Evolutionary conservation across 2,329 filamentous ascomycete genomes (phyloP), one percentile per base, ranked within the genome.

Genomic region (Aspergillus alliaceus): DNA sequence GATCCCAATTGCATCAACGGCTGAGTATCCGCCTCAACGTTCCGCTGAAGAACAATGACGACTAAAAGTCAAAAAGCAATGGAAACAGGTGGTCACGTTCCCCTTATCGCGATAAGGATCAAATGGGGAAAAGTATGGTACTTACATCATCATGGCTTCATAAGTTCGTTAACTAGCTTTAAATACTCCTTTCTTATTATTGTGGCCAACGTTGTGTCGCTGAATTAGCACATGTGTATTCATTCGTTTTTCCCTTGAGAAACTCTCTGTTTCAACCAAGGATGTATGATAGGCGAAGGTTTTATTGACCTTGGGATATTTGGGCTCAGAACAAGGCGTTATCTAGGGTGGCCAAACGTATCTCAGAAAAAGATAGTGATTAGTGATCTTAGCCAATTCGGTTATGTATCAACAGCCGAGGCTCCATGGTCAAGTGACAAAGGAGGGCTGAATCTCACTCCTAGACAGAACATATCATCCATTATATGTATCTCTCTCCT

Each of bases 321-420:
- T n/a, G n/a, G n/a, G n/a, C n/a, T n/a, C n/a, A n/a, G n/a, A n/a
- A n/a, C n/a, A n/a, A n/a, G n/a, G n/a, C n/a, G n/a, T n/a, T n/a
- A n/a, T n/a, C n/a, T n/a, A n/a, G n/a, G n/a, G n/a, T 29, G 27
- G 27, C 27, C 27, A 29, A 9, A n/a, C n/a, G n/a, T n/a, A n/a
- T n/a, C 27, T 29, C 27, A 29, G 27, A 29, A 29, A 29, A 5
- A 29, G 27, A n/a, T 29, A 29, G 27, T 48, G 44, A 48, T 48
- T 48, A 48, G 44, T 48, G 44, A 54, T 49, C 53, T 40, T 46
- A 40, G 51, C 18, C 37, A 34, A 48, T 49, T 50, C 42, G 53
- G 22, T 18, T 25, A 37, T 44, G 44, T 18, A 5, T 24, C 20
- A 24, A 31, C 44, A 40, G 44, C 53, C 53, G 53, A 54, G 53